phyloP scores from a whole-genome alignment of 179 eudicot species.

The Silene vulgaris region DNA sequence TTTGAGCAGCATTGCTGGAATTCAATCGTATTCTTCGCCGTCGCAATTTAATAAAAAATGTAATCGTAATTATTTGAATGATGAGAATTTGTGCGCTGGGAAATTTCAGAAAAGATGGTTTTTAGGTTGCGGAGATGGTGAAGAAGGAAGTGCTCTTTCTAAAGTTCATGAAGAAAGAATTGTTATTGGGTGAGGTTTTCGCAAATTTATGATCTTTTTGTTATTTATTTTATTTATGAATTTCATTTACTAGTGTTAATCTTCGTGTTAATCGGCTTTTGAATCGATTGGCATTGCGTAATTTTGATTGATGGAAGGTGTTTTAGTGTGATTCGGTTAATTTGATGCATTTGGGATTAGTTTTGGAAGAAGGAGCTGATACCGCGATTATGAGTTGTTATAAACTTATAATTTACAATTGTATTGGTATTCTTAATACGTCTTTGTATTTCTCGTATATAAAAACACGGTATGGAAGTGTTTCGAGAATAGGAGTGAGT shows the following conservation, averaged over 20 bases:
- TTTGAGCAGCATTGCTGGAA: conserved; percentile 44
- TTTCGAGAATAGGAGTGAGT: too few relatives aligned
- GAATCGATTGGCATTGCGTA: background rate
- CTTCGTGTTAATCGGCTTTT: background rate
- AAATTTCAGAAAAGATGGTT: conserved; percentile 54
- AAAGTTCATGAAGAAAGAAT: conserved; percentile 72
- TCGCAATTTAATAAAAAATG: conserved; percentile 3
- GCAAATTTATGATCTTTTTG: background rate
- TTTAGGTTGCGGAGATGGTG: conserved; percentile 88
- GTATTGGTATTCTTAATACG: too few relatives aligned
- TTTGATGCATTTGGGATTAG: background rate
- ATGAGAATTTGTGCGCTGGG: background rate
- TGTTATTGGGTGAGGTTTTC: conserved; percentile 58
- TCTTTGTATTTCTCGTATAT: too few relatives aligned
- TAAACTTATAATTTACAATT: background rate
- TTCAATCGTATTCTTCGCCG: conserved; percentile 23
- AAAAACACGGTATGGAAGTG: too few relatives aligned
- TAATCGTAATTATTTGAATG: background rate
- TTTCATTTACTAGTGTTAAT: background rate
- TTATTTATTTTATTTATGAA: background rate
- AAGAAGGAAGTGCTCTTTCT: conserved; percentile 59
- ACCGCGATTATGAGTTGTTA: background rate
- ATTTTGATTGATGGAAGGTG: too few relatives aligned
- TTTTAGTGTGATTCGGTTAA: background rate
- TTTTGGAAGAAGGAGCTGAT: background rate